Base-by-base conservation (phyloP, 1,284 basidiomycete species). In the Apiotrichum gamsii region DNA sequence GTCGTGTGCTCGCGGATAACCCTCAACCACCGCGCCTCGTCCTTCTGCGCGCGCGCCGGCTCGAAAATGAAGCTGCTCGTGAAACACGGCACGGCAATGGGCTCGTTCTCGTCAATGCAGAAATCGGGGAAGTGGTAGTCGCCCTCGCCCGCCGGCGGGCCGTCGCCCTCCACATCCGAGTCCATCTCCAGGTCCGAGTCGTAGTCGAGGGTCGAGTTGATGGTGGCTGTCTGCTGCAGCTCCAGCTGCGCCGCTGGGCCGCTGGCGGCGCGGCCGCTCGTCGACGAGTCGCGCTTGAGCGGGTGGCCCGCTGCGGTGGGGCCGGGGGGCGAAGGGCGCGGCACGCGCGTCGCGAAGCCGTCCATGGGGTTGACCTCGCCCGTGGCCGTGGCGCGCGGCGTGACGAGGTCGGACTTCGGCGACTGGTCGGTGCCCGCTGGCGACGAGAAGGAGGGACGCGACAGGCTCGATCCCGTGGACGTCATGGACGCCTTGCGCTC, bases 11-110 rank as follows among this genome's bases (percentile, higher is more conserved):
- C 65, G 23, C 67, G 54, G 3, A 71, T 66, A 13, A 67, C 59
- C 9, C 64, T 50, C 43, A 71, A 52, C 69, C 69, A 71, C 24
- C 69, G 53, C 46, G 60, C 57, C 45, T 71, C 69, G 41, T 71
- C 67, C 52, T 69, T 71, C 39, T 65, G 63, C 20, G 69, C 69
- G 28, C 59, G 47, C 1, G 58, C 59, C 1, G 69, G 69, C 20
- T 56, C 57, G 45, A 69, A 60, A 30, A 71, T 68, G 51, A 71
- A 66, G 10, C 49, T 56, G 3, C 52, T 51, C 14, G 52, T 39
- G 39, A 69, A 71, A 3, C 34, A 51, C 5, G 69, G 69, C 9
- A 64, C 49, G 6, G 55, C 47, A 3, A 37, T 20, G 4, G 63
- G 61, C 49, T 67, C 60, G 8, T 54, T 51, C 31, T 51, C 47